Evolutionary conservation across 495 filamentous ascomycete species (phyloP).

Genomic region (Physcia stellaris): DNA sequence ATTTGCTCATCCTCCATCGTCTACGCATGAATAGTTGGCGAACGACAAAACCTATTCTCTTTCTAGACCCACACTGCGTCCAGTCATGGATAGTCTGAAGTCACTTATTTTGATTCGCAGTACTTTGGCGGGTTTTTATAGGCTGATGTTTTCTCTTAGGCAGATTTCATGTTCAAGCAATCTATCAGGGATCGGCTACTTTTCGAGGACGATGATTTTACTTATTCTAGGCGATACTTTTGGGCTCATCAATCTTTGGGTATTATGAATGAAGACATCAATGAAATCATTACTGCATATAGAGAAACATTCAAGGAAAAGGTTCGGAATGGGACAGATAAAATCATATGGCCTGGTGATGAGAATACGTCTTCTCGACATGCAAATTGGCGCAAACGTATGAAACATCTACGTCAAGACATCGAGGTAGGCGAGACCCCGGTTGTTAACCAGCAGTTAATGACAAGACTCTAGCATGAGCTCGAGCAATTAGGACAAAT

Average conservation of each 20-base stretch:
- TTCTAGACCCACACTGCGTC: no score
- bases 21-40: no score
- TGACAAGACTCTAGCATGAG: no score
- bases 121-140: no score
- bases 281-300: slow-evolving; percentile 34
- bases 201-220: slow-evolving; percentile 42
- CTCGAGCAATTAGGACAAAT: slow-evolving; percentile 13
- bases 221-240: slow-evolving; percentile 42
- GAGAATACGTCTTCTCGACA: slow-evolving; percentile 14
- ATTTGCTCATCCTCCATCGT: no score
- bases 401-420: slow-evolving; percentile 13
- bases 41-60: no score
- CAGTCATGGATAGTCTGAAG: no score
- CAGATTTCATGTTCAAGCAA: slow-evolving; percentile 40
- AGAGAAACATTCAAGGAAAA: slow-evolving; percentile 33
- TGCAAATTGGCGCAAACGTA: slow-evolving; percentile 16
- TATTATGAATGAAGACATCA: slow-evolving; percentile 41
- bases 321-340: slow-evolving; percentile 35
- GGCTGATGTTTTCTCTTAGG: no score
- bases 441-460: no score
- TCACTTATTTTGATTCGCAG: no score
- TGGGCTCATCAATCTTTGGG: slow-evolving; percentile 42
- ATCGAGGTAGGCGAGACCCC: no score
- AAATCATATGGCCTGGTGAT: slow-evolving; percentile 27
- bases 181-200: slow-evolving; percentile 35